Conservation (phyloP, 2,329 filamentous ascomycete genomes). For the Trichophyton rubrum region DNA sequence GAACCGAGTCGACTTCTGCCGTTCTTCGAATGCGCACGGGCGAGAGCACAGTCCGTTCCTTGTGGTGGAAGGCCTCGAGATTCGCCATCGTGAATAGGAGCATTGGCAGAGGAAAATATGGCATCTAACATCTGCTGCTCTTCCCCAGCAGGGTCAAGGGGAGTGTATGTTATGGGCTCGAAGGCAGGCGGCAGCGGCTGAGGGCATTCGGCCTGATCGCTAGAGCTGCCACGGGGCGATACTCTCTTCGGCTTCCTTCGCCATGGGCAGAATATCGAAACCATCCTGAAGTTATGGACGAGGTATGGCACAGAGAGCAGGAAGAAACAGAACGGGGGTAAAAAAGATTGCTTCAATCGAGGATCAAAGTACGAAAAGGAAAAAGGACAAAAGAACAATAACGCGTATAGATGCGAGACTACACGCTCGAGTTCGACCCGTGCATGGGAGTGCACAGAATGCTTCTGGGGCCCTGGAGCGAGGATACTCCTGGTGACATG, state of each 20-base stretch:
- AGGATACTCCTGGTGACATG: background rate
- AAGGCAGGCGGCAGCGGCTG: background rate
- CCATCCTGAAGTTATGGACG: background rate
- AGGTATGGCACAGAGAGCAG: background rate
- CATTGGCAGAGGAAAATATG: background rate
- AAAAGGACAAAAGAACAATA: background rate
- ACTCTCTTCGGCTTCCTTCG: background rate
- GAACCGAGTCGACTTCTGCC: conserved; percentile 5
- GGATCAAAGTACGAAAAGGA: background rate
- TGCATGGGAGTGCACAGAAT: too few relatives aligned
- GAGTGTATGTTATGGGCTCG: background rate
- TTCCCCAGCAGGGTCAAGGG: background rate
- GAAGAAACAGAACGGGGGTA: background rate
- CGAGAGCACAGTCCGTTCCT: background rate
- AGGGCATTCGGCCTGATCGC: background rate
- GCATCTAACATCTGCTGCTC: conserved; percentile 4
- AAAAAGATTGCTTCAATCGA: background rate
- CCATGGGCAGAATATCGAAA: conserved; percentile 1
- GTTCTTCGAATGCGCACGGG: background rate
- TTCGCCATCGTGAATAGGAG: background rate
- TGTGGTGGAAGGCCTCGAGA: background rate
- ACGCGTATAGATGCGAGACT: background rate
- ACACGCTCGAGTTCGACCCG: too few relatives aligned
- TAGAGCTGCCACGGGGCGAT: background rate
- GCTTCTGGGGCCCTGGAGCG: background rate